Evolutionary conservation across 2,329 filamentous ascomycete species (phyloP).

Genomic region (Aspergillus hiratsukae): DNA sequence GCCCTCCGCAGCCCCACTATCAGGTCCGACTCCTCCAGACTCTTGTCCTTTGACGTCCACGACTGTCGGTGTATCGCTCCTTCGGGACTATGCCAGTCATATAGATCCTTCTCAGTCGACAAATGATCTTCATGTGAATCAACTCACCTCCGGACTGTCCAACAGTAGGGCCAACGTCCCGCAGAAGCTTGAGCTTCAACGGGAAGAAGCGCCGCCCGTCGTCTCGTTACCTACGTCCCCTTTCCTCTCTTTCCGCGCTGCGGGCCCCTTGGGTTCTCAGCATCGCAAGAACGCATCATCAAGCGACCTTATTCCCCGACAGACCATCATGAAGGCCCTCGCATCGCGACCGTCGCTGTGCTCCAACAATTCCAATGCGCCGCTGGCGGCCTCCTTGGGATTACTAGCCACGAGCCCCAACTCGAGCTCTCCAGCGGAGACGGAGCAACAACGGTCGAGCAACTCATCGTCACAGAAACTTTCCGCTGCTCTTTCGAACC

Average conservation of each 20-base stretch:
- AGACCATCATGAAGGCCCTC: conserved; percentile 78
- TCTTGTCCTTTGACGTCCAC: conserved; percentile 19
- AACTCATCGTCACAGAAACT: conserved; percentile 57
- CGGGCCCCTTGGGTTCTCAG: conserved; percentile 28
- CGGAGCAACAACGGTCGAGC: conserved; percentile 37
- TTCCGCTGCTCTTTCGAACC: conserved; percentile 53
- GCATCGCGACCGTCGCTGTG: conserved; percentile 57
- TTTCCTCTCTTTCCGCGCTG: conserved; percentile 32
- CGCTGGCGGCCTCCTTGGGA: conserved; percentile 59
- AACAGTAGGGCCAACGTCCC: conserved; percentile 17
- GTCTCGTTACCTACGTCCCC: conserved; percentile 26
- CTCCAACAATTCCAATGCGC: conserved; percentile 54
- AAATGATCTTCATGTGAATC: conserved; percentile 26
- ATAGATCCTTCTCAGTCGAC: conserved; percentile 40
- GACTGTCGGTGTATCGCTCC: conserved; percentile 35
- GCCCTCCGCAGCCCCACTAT: conserved; percentile 20
- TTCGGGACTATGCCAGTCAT: conserved; percentile 42
- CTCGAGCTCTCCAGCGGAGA: conserved; percentile 21
- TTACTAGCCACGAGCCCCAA: conserved; percentile 47
- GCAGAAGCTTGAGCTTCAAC: conserved; percentile 15
- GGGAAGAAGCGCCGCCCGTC: conserved; percentile 21
- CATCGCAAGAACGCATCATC: conserved; percentile 53
- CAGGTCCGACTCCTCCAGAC: conserved; percentile 12
- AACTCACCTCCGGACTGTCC: conserved; percentile 15
- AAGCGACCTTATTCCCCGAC: conserved; percentile 65